A percentile compares a stretch with the other conserved stretches of the same genome.
phyloP scores from a whole-genome alignment of 106 monocot species.

The Amphibolis antarctica region DNA sequence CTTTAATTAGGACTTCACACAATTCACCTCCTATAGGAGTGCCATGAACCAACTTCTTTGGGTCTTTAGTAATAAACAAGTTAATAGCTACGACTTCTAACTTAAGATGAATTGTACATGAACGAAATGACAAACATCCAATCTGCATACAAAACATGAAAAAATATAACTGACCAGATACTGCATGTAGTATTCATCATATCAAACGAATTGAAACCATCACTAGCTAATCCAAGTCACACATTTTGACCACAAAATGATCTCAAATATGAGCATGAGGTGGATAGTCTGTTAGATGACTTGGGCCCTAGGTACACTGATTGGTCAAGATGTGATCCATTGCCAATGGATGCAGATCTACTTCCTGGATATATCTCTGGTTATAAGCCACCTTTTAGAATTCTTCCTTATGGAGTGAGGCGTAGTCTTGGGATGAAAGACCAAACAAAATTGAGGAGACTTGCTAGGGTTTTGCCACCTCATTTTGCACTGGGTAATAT shows the following conservation, averaged over 20 bases:
- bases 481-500: constrained; percentile 93
- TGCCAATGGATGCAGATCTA: constrained; percentile 93
- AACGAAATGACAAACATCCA: too few species aligned
- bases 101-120: too few species aligned
- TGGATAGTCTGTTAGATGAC: constrained; percentile 68
- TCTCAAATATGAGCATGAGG: constrained; percentile 29
- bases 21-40: too few species aligned
- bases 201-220: too few species aligned
- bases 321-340: constrained; percentile 81
- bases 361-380: constrained; percentile 64
- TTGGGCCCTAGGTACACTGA: constrained; percentile 76
- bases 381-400: constrained; percentile 71
- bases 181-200: too few species aligned
- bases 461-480: constrained; percentile 75
- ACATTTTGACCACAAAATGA: not conserved
- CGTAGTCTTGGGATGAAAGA: constrained; percentile 59
- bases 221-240: too few species aligned
- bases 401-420: constrained; percentile 82
- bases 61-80: too few species aligned
- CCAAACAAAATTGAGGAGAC: constrained; percentile 55
- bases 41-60: too few species aligned
- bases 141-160: too few species aligned
- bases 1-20: too few species aligned
- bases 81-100: too few species aligned
- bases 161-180: too few species aligned